Evolutionary conservation across 495 filamentous ascomycete genomes (phyloP).

Genomic region (Apiosordaria backusii): DNA sequence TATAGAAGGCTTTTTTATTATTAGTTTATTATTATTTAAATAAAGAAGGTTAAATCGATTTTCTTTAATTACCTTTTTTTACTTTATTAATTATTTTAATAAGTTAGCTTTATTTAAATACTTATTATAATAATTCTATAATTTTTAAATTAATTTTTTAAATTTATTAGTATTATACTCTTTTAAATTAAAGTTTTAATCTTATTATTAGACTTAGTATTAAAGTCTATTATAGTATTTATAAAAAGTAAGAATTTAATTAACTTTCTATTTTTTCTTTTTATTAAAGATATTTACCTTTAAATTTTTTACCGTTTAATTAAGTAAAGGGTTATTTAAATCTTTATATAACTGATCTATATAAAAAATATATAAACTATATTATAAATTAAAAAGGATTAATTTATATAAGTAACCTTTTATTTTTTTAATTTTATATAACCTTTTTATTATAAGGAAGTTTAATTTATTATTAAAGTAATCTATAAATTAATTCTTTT

Average conservation of each 20-base stretch:
- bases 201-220: no score
- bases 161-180: background rate
- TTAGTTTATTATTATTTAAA: no score
- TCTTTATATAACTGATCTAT: background rate
- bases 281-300: background rate
- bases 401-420: background rate
- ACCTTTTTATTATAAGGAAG: background rate
- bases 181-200: no score
- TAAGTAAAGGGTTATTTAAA: background rate
- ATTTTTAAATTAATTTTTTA: background rate
- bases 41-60: no score
- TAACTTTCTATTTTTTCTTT: background rate
- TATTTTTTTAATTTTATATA: background rate
- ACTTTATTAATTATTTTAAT: no score
- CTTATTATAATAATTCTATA: no score
- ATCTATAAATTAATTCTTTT: background rate
- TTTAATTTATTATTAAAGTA: no score
- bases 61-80: no score
- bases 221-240: no score
- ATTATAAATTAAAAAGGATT: background rate
- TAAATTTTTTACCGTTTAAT: background rate
- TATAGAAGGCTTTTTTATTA: no score
- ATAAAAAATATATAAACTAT: background rate
- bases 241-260: no score
- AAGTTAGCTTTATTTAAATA: no score